These are phyloP conservation scores for Rosa multiflora DNA, from an alignment of 306 rosid species.

Conservation along the genomic window DNA sequence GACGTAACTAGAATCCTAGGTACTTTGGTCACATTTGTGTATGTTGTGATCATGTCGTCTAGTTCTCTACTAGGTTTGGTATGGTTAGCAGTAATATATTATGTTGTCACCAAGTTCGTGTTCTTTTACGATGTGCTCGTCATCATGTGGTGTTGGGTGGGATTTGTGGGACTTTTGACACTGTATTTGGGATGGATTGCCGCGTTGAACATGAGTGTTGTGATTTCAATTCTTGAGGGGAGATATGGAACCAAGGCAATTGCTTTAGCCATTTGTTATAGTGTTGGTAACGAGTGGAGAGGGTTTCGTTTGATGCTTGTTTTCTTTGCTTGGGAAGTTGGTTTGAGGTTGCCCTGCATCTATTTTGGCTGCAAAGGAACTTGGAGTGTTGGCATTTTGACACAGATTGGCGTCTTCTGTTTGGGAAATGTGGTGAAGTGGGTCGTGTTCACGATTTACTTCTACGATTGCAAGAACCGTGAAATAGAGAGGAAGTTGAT, in stretches of 20 bases:
- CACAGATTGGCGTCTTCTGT: conserved; percentile 38
- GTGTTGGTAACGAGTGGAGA: conserved; percentile 35
- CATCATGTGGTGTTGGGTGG: conserved; percentile 12
- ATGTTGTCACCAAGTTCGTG: background rate
- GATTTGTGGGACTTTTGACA: conserved; percentile 21
- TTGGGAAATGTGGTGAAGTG: conserved; percentile 52
- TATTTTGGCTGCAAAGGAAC: conserved; percentile 38
- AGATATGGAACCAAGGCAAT: conserved; percentile 42
- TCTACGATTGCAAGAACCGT: conserved; percentile 49
- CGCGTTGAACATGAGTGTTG: conserved; percentile 56
- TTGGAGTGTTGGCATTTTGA: conserved; percentile 34
- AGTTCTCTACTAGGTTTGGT: conserved; percentile 1
- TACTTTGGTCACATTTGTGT: conserved; percentile 12
- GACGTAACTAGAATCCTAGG: background rate
- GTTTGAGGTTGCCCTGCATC: conserved; percentile 37
- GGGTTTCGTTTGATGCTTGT: conserved; percentile 46
- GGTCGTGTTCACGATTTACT: conserved; percentile 51
- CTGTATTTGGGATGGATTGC: conserved; percentile 49
- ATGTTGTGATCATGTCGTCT: background rate
- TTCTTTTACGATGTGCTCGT: background rate
- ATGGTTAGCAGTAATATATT: background rate
- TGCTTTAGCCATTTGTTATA: conserved; percentile 31
- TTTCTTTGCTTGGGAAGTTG: conserved; percentile 47
- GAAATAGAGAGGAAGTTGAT: conserved; percentile 41
- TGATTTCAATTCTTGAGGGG: conserved; percentile 47